Evolutionary conservation across 164 flowering plant genomes (phyloP).

Genomic region (Houttuynia cordata): DNA sequence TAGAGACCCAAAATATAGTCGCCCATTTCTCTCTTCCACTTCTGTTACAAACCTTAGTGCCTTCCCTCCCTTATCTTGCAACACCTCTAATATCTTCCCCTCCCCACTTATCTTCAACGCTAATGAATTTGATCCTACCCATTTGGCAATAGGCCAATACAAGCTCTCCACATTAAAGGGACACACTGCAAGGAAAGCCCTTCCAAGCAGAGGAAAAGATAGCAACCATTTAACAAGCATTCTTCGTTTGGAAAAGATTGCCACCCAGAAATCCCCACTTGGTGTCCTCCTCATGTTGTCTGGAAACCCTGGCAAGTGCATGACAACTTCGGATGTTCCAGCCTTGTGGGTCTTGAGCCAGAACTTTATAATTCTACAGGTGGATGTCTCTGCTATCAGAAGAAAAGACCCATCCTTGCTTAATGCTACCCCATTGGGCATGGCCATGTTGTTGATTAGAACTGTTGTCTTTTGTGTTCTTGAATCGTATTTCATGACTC

Average conservation of each 20-base stretch:
- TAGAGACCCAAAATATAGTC: conserved; percentile 11
- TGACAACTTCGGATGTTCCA: conserved; percentile 5
- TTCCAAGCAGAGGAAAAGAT: not conserved
- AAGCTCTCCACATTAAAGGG: not conserved
- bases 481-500: conserved; percentile 30
- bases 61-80: conserved; percentile 9
- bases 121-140: not conserved
- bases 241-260: conserved; percentile 4
- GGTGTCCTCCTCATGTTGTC: conserved; percentile 17
- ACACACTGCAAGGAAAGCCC: not conserved
- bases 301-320: conserved; percentile 16
- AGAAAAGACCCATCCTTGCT: conserved; percentile 23
- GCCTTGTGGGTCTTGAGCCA: conserved; percentile 15
- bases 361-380: conserved; percentile 4
- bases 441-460: conserved; percentile 11
- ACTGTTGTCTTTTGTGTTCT: conserved; percentile 14
- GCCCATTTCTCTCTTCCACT: conserved; percentile 1
- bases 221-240: conserved; percentile 1
- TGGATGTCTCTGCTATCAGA: conserved; percentile 12
- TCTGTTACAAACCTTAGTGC: not conserved
- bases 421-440: conserved; percentile 37
- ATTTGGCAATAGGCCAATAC: not conserved
- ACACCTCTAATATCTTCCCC: conserved; percentile 7
- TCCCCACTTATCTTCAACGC: conserved; percentile 6
- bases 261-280: conserved; percentile 19